Evolutionary conservation across 768 basidiomycete species (phyloP).

Genomic region (Paxillus ammoniavirescens): DNA sequence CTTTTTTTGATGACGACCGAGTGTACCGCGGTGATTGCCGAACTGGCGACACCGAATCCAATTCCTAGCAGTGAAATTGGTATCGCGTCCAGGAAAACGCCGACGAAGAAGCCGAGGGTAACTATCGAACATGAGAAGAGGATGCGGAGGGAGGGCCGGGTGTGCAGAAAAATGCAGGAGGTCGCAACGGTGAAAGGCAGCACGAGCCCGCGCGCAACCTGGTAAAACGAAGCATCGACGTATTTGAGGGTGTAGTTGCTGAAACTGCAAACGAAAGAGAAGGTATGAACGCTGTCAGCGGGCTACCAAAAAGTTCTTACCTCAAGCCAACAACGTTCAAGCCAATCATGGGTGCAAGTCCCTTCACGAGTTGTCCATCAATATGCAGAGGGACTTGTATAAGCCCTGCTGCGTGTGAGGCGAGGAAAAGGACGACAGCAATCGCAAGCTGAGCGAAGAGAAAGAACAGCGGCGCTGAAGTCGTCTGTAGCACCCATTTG

Average conservation of each 20-base stretch:
- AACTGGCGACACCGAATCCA: conserved; percentile 78
- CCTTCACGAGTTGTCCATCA: conserved; percentile 63
- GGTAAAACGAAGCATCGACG: conserved; percentile 94
- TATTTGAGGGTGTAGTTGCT: conserved; percentile 92
- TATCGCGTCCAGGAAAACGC: conserved; percentile 77
- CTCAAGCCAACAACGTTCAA: conserved; percentile 84
- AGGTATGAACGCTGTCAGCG: neutral
- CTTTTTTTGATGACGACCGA: conserved; percentile 93
- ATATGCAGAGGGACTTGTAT: conserved; percentile 67
- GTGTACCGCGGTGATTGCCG: conserved; percentile 84
- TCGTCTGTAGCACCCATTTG: conserved; percentile 86
- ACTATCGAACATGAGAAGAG: conserved; percentile 76
- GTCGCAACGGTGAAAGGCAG: conserved; percentile 91
- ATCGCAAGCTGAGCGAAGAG: conserved; percentile 78
- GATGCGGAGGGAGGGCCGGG: conserved; percentile 75
- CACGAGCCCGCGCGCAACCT: conserved; percentile 91
- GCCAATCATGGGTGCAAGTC: conserved; percentile 69
- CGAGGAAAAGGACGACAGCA: conserved; percentile 71
- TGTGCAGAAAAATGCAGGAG: conserved; percentile 74
- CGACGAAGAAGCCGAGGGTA: conserved; percentile 89
- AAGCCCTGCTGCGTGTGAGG: conserved; percentile 59
- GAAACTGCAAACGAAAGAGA: conserved; percentile 47
- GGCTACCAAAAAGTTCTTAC: conserved; percentile 37
- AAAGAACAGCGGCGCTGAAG: conserved; percentile 81
- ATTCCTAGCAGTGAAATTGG: conserved; percentile 62